Conservation (phyloP, 208 protist species). For the Crithidia brevicula region DNA sequence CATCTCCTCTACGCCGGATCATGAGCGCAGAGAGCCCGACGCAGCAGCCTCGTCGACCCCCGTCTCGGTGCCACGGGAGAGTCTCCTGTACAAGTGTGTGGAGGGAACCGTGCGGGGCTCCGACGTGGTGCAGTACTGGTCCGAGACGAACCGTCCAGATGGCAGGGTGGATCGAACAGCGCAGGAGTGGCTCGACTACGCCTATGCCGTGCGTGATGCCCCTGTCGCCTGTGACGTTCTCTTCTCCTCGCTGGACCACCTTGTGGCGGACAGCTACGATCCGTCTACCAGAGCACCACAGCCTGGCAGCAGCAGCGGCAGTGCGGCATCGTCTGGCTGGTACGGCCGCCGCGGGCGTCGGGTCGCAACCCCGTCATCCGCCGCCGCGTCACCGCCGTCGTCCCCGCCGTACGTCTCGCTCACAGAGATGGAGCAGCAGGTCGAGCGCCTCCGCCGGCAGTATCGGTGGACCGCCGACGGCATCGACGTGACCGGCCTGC, state of each 20-base stretch:
- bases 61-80: conserved; percentile 12
- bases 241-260: conserved; percentile 65
- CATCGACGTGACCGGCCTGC: conserved; percentile 83
- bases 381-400: background rate
- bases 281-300: conserved; percentile 1
- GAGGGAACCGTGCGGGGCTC: conserved; percentile 52
- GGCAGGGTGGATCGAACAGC: conserved; percentile 52
- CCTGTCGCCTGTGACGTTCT: conserved; percentile 74
- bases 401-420: conserved; percentile 49
- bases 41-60: background rate
- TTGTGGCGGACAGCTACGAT: conserved; percentile 25
- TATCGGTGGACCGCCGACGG: conserved; percentile 65
- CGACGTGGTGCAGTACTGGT: conserved; percentile 82
- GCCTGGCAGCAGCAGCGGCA: background rate
- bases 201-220: conserved; percentile 39
- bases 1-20: conserved; percentile 10
- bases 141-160: conserved; percentile 75
- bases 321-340: too few relatives aligned
- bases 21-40: conserved; percentile 3
- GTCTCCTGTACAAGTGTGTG: conserved; percentile 64
- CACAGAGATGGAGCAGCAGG: conserved; percentile 68
- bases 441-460: conserved; percentile 51
- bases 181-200: conserved; percentile 79
- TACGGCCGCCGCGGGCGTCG: background rate
- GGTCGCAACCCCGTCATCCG: background rate